A percentile compares a stretch with the other conserved stretches of the same genome.
Evolutionary conservation across 306 rosid species (phyloP).

Genomic region (Glycyrrhiza uralensis): DNA sequence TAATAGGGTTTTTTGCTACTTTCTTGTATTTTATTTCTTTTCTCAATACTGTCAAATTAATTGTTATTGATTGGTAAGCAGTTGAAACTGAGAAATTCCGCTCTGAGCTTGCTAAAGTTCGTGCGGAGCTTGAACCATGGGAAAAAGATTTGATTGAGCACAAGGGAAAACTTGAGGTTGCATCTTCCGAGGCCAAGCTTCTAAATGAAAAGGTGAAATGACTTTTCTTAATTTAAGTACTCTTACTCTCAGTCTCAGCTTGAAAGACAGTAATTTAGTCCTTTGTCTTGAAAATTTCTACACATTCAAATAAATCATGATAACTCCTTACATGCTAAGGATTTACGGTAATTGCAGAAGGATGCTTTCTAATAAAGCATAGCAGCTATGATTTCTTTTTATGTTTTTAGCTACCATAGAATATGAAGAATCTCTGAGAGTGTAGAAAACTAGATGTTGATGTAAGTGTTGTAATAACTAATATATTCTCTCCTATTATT

Average conservation of each 20-base stretch:
- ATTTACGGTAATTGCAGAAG: not conserved
- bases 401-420: not conserved
- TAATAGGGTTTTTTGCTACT: not conserved
- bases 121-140: conserved; percentile 95
- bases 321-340: not conserved
- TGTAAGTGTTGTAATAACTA: not conserved
- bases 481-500: not conserved
- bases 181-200: conserved; percentile 67
- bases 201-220: conserved; percentile 72
- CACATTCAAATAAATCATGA: not conserved
- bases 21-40: not conserved
- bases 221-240: not conserved
- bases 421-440: not conserved
- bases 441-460: not conserved
- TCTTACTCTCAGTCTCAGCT: conserved; percentile 10
- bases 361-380: not conserved
- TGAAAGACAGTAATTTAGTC: not conserved
- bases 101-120: conserved; percentile 75
- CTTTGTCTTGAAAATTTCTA: not conserved
- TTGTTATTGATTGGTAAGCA: conserved; percentile 39
- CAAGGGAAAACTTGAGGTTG: conserved; percentile 91
- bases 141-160: conserved; percentile 84
- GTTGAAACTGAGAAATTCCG: conserved; percentile 84
- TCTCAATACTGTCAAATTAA: not conserved
- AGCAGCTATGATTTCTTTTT: not conserved